A percentile compares a stretch with the other conserved stretches of the same genome.
Evolutionary conservation across 257 asterid species (phyloP).

Genomic region (Coffea eugenioides): DNA sequence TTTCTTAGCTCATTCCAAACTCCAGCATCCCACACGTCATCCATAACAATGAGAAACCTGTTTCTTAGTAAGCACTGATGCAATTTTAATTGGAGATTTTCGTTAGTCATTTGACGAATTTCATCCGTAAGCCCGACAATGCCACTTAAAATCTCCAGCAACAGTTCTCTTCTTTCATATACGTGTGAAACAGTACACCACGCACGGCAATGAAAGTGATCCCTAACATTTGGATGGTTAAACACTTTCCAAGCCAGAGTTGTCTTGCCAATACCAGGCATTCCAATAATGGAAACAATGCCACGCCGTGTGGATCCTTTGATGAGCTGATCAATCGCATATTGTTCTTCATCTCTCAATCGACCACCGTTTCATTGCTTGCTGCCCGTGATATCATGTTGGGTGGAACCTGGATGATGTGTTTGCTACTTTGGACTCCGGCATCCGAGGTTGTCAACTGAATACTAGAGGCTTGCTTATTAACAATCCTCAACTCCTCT

Average conservation of each 20-base stretch:
- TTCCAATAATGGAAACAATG: slow-evolving; percentile 12
- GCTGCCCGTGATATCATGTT: not conserved
- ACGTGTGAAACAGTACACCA: too few relatives aligned
- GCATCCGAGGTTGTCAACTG: not conserved
- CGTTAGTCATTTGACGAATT: too few relatives aligned
- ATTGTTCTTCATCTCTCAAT: not conserved
- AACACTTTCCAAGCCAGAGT: not conserved
- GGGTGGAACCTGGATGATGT: not conserved
- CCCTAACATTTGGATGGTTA: too few relatives aligned
- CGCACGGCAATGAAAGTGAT: too few relatives aligned
- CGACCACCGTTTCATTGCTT: not conserved
- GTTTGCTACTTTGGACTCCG: not conserved
- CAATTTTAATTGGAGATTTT: too few relatives aligned
- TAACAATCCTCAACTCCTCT: slow-evolving; percentile 1
- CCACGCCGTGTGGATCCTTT: not conserved
- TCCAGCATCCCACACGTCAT: slow-evolving; percentile 4
- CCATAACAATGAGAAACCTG: slow-evolving; percentile 7
- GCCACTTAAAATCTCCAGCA: too few relatives aligned
- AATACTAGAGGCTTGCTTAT: not conserved
- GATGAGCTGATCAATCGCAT: not conserved
- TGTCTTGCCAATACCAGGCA: slow-evolving; percentile 10
- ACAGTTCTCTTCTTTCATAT: too few relatives aligned
- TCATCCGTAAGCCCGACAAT: too few relatives aligned
- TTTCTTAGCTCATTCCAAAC: slow-evolving; percentile 1
- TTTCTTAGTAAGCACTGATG: not conserved